Percentiles rank a stretch among this genome's conserved stretches.
These are phyloP conservation scores for Westerdykella ornata DNA, from an alignment of 2,329 filamentous ascomycete genomes.

Conservation along the genomic window DNA sequence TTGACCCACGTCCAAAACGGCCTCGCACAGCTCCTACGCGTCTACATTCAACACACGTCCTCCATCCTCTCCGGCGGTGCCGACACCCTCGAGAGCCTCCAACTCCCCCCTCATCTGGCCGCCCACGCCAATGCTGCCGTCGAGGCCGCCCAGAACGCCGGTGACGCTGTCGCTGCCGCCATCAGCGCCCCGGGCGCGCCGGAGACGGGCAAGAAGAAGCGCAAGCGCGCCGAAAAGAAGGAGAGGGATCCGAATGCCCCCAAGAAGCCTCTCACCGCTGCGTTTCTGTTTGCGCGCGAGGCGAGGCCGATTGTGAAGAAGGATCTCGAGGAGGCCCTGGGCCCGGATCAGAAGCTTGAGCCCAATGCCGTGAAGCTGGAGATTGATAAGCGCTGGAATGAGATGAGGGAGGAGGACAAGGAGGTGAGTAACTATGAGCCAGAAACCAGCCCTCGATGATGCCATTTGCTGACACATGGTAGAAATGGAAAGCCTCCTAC, in stretches of 20 bases:
- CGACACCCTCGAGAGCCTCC: slow-evolving; percentile 36
- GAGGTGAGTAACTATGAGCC: slow-evolving; percentile 42
- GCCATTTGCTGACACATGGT: slow-evolving; percentile 1
- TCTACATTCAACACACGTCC: slow-evolving; percentile 85
- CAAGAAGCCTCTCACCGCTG: slow-evolving; percentile 88
- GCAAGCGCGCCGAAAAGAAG: slow-evolving; percentile 84
- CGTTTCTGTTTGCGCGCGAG: slow-evolving; percentile 90
- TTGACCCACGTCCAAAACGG: slow-evolving; percentile 42
- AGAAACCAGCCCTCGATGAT: background rate
- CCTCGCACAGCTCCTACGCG: slow-evolving; percentile 70
- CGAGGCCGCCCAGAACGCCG: slow-evolving; percentile 22
- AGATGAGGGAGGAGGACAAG: slow-evolving; percentile 69
- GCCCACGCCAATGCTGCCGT: slow-evolving; percentile 23
- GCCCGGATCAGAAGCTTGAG: slow-evolving; percentile 63
- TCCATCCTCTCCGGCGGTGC: slow-evolving; percentile 55
- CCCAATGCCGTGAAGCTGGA: slow-evolving; percentile 85
- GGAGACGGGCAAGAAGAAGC: slow-evolving; percentile 29
- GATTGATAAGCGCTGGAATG: slow-evolving; percentile 77
- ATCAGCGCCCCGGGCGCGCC: slow-evolving; percentile 11
- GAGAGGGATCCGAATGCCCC: slow-evolving; percentile 78
- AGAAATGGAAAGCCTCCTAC: slow-evolving; percentile 47
- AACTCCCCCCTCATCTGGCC: slow-evolving; percentile 40
- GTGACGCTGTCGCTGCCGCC: slow-evolving; percentile 14
- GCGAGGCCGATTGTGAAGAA: slow-evolving; percentile 74
- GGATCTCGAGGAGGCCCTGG: slow-evolving; percentile 45